Evolutionary conservation across 108 stramenopile genomes (phyloP).

Genomic region (Pseudonitzschia multiseries): DNA sequence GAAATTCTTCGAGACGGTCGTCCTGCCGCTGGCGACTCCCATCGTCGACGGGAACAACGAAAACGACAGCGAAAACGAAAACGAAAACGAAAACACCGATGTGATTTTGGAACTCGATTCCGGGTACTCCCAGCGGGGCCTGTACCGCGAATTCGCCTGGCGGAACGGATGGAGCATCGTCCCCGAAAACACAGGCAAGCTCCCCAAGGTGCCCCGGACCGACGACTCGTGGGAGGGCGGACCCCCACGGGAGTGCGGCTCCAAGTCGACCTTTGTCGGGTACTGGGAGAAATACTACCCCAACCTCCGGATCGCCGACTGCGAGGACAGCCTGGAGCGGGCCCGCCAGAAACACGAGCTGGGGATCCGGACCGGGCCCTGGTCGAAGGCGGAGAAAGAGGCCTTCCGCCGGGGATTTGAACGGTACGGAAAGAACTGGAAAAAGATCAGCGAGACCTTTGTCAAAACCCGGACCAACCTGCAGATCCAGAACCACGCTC

Average conservation of each 20-base stretch:
- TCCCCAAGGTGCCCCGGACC: neutral
- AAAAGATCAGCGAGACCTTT: neutral
- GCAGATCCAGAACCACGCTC: neutral
- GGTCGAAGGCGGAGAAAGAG: neutral
- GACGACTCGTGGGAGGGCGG: neutral
- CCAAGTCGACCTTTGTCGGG: neutral
- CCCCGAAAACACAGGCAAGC: neutral
- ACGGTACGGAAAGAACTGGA: neutral
- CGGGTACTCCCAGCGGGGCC: neutral
- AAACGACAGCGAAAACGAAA: no score
- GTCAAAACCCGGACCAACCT: neutral
- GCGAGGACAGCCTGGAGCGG: neutral
- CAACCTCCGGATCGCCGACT: neutral
- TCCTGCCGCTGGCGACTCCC: constrained; percentile 1
- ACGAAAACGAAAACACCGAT: neutral
- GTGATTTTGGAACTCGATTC: neutral
- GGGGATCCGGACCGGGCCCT: constrained; percentile 4
- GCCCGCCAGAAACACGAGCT: neutral
- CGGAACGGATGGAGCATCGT: neutral
- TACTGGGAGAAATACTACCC: constrained; percentile 4
- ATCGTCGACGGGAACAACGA: neutral
- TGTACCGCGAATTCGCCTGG: neutral
- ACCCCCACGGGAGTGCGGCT: neutral
- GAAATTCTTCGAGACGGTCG: neutral
- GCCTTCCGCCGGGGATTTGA: neutral